Percentiles rank a stretch among this genome's conserved stretches.
phyloP scores from a whole-genome alignment of 176 grass and related monocot genomes.

The Rhynchospora tenuis region DNA sequence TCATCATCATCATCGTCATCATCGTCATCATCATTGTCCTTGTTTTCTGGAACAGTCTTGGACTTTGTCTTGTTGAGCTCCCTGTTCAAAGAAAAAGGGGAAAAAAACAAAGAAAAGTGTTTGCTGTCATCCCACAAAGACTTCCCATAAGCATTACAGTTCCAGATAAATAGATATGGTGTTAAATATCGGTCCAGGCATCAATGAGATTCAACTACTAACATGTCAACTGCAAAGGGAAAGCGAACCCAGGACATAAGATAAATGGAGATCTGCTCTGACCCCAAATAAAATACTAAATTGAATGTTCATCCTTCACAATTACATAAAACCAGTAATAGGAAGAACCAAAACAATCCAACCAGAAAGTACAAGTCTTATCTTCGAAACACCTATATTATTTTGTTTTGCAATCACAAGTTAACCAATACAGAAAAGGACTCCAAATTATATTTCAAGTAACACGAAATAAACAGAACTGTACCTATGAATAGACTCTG shows the following conservation, averaged over 20 bases:
- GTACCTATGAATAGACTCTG: conserved; percentile 16
- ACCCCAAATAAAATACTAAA: background rate
- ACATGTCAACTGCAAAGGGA: background rate
- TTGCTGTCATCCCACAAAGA: background rate
- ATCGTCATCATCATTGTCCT: conserved; percentile 61
- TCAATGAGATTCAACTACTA: background rate
- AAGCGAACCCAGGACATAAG: background rate
- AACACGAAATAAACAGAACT: background rate
- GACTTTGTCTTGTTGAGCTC: conserved; percentile 43
- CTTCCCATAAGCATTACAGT: background rate
- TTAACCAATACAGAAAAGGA: background rate
- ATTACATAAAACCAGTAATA: background rate
- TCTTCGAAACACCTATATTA: background rate
- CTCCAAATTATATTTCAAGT: background rate
- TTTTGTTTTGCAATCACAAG: background rate
- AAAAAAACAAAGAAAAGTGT: background rate
- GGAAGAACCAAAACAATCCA: background rate
- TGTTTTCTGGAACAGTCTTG: conserved; percentile 40
- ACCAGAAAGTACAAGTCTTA: background rate
- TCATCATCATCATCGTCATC: conserved; percentile 36
- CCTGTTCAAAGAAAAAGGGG: conserved; percentile 27
- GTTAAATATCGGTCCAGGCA: background rate
- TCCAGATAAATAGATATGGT: background rate
- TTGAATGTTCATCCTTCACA: background rate
- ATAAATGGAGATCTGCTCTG: background rate